Conservation (phyloP, 495 filamentous ascomycete species). For the Podospora pseudopauciseta region DNA sequence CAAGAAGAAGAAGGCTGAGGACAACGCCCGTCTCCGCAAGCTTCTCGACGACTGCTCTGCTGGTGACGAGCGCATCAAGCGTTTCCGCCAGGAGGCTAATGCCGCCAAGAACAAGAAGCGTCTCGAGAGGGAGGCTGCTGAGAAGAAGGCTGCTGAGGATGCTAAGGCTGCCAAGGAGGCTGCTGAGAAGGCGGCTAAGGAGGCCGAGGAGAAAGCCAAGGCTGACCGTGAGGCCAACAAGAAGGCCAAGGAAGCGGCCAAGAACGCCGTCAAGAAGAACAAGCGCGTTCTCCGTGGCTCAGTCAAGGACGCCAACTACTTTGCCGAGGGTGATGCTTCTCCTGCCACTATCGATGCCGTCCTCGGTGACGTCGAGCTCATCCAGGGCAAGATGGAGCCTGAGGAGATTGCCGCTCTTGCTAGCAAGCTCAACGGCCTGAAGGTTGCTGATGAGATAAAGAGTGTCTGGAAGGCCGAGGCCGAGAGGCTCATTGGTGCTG, state of each 20-base stretch:
- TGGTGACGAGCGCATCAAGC: conserved; percentile 92
- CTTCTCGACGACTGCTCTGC: conserved; percentile 80
- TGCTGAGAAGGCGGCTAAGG: conserved; percentile 86
- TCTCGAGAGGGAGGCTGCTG: conserved; percentile 85
- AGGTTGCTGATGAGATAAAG: conserved; percentile 67
- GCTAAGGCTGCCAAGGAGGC: conserved; percentile 73
- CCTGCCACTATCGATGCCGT: conserved; percentile 74
- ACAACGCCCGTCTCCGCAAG: conserved; percentile 82
- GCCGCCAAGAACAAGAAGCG: conserved; percentile 92
- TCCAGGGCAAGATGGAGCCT: conserved; percentile 81
- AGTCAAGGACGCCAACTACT: conserved; percentile 97
- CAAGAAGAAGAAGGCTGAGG: conserved; percentile 98
- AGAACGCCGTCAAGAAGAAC: conserved; percentile 99
- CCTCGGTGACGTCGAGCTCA: conserved; percentile 80
- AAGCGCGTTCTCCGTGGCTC: conserved; percentile 87
- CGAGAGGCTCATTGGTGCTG: conserved; percentile 66
- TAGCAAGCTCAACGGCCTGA: conserved; percentile 69
- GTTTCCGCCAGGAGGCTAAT: conserved; percentile 84
- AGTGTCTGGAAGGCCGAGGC: conserved; percentile 63
- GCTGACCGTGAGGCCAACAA: conserved; percentile 83
- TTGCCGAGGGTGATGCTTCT: conserved; percentile 62
- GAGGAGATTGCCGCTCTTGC: conserved; percentile 83
- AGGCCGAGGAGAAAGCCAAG: conserved; percentile 95
- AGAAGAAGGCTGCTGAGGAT: conserved; percentile 76
- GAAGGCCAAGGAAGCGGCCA: conserved; percentile 96